A percentile compares a stretch with the other conserved stretches of the same genome.
phyloP scores from a whole-genome alignment of 805 yeast species.

The Candida incommunis region DNA sequence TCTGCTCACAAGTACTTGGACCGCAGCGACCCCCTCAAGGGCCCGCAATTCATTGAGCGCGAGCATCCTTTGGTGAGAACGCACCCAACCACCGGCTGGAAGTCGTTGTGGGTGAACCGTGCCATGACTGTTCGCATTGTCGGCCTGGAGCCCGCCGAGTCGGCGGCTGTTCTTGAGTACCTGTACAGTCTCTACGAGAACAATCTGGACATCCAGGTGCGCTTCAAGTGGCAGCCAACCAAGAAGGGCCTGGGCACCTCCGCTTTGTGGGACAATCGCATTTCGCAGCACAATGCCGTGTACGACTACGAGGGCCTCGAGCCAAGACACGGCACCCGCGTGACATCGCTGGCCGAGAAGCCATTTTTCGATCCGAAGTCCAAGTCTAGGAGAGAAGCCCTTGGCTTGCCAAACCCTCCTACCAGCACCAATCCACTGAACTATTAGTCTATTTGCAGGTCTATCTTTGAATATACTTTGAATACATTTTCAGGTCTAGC shows the following conservation, averaged over 20 bases:
- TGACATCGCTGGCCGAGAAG: slow-evolving; percentile 16
- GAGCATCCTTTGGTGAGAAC: slow-evolving; percentile 47
- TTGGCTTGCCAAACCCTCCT: slow-evolving; percentile 3
- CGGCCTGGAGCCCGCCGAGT: slow-evolving; percentile 38
- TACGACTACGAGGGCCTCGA: slow-evolving; percentile 32
- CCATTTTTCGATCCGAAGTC: slow-evolving; percentile 18
- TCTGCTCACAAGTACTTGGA: slow-evolving; percentile 31
- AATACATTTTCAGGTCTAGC: too few relatives aligned
- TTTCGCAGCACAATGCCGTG: slow-evolving; percentile 40
- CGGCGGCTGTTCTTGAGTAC: slow-evolving; percentile 32
- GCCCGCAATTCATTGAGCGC: slow-evolving; percentile 24
- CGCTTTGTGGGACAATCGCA: slow-evolving; percentile 49
- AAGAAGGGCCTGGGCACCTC: slow-evolving; percentile 31
- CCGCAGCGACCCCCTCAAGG: slow-evolving; percentile 31
- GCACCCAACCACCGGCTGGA: slow-evolving; percentile 54
- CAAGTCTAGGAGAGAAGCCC: slow-evolving; percentile 13
- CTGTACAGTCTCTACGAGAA: slow-evolving; percentile 33
- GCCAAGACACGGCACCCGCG: slow-evolving; percentile 30
- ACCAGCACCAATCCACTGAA: too few relatives aligned
- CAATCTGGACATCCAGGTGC: slow-evolving; percentile 40
- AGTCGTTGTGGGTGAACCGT: slow-evolving; percentile 40
- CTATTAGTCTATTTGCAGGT: too few relatives aligned
- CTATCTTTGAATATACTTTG: too few relatives aligned
- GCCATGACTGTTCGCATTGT: slow-evolving; percentile 36
- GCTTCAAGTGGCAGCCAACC: slow-evolving; percentile 38